phyloP scores from a whole-genome alignment of 805 yeast species.

The Cyberlindnera meyerae region DNA sequence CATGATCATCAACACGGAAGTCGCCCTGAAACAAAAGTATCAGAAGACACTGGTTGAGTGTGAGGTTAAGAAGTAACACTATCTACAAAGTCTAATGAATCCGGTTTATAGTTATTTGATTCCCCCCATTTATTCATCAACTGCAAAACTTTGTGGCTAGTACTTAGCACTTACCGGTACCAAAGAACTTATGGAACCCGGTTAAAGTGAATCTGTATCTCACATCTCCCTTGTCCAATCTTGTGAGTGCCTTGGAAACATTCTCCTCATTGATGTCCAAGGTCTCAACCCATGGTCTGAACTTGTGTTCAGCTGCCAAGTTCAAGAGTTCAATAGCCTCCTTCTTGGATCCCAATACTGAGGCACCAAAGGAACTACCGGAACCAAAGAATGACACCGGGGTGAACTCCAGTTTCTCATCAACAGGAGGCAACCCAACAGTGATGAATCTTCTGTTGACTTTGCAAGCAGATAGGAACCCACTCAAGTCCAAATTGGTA shows the following conservation, averaged over 20 bases:
- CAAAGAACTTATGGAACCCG: constrained; percentile 40
- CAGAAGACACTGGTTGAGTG: no score
- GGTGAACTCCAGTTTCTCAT: constrained; percentile 33
- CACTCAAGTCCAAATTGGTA: constrained; percentile 42
- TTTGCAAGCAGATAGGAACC: constrained; percentile 46
- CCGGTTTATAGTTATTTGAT: no score
- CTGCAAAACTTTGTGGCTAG: no score
- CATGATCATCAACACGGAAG: no score
- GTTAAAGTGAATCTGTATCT: constrained; percentile 61
- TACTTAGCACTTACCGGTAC: constrained; percentile 28
- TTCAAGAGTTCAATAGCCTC: constrained; percentile 66
- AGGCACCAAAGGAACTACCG: constrained; percentile 52
- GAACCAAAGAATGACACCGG: constrained; percentile 47
- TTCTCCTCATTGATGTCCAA: constrained; percentile 49
- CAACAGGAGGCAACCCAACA: constrained; percentile 62
- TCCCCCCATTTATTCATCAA: no score
- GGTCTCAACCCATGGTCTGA: constrained; percentile 61
- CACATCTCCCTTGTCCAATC: constrained; percentile 51
- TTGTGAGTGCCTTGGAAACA: constrained; percentile 50
- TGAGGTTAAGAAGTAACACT: no score
- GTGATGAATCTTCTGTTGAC: constrained; percentile 56
- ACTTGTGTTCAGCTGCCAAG: constrained; percentile 52
- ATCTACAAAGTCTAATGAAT: no score
- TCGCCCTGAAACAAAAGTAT: no score
- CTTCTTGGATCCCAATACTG: constrained; percentile 54